These are phyloP conservation scores for Aspergillus caelatus DNA, from an alignment of 2,329 filamentous ascomycete species.

Conservation along the genomic window DNA sequence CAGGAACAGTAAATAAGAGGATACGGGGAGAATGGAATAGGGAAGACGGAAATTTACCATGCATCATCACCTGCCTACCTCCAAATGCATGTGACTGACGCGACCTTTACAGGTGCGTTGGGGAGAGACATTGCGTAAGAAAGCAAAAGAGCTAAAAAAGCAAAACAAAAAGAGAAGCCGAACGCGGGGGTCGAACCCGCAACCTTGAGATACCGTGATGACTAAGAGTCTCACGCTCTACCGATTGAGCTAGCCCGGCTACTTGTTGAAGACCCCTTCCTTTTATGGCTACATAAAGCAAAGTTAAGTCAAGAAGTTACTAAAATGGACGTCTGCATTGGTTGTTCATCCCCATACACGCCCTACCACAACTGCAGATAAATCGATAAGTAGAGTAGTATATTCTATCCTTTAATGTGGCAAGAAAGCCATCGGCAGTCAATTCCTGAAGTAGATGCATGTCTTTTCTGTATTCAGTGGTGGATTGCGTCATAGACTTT, in stretches of 20 bases:
- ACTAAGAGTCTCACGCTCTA: slow-evolving; percentile 53
- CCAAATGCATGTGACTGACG: too few species aligned
- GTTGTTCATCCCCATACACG: background rate
- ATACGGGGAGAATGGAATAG: too few species aligned
- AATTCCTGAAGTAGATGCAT: background rate
- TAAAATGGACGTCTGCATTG: too few species aligned
- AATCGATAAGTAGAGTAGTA: background rate
- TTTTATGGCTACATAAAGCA: background rate
- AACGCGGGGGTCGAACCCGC: slow-evolving; percentile 49
- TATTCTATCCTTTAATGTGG: background rate
- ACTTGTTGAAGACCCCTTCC: background rate
- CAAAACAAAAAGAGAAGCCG: slow-evolving; percentile 27
- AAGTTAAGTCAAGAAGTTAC: accelerated
- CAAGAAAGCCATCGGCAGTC: accelerated
- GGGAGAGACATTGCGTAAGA: too few species aligned
- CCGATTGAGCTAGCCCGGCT: slow-evolving; percentile 54
- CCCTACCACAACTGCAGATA: background rate
- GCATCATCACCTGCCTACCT: too few species aligned
- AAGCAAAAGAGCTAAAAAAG: too few species aligned
- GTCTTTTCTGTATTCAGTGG: accelerated
- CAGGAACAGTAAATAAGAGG: too few species aligned
- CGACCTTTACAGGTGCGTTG: too few species aligned
- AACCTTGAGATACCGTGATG: slow-evolving; percentile 35
- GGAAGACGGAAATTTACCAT: too few species aligned
- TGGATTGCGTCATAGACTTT: background rate